Base-by-base conservation (phyloP, 2,329 filamentous ascomycete genomes). In the Arthrobotrys iridis region DNA sequence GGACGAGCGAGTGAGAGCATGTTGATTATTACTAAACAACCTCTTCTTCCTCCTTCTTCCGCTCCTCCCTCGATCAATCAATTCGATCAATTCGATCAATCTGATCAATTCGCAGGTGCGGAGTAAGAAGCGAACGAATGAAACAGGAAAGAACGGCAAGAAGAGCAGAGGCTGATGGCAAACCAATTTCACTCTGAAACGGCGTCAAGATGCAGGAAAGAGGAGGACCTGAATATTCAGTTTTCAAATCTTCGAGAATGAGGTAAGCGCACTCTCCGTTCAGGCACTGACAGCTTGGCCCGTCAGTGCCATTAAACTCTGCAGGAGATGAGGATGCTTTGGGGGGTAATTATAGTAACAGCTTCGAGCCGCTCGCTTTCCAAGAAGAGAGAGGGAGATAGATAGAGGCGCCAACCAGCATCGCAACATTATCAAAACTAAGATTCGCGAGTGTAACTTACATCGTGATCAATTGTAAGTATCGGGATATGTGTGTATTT, bases 161-260 rank as follows among this genome's bases (percentile, higher is more conserved):
- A n/a, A n/a, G n/a, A n/a, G n/a, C n/a, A n/a, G n/a, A n/a, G n/a
- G n/a, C n/a, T n/a, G n/a, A n/a, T n/a, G n/a, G n/a, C n/a, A n/a
- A n/a, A 15, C 13, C n/a, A 52, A 52, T 33, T 33, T 33, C 20
- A 52, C n/a, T 52, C 46, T 52, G 46, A 52, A 52, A 52, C 46
- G 46, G 46, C 46, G 46, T 52, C 46, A 52, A 35, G 46, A 52
- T 52, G 28, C n/a, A n/a, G n/a, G n/a, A 33, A 52, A 24, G n/a
- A 33, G 28, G 20, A 46, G 7, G 30, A 33, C 7, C 30, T 11
- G 22, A 13, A 28, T 22, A 48, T 48, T 22, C 40, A 15, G 37
- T n/a, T 40, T 40, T 40, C 10, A 40, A 40, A n/a, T n/a, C 15
- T 15, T 40, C 37, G 37, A 40, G 11, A 40, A 40, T 40, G 37